Evolutionary conservation across 495 filamentous ascomycete genomes (phyloP), one percentile per base, ranked within the genome.

Genomic region (Astrothelium subdiscretum): DNA sequence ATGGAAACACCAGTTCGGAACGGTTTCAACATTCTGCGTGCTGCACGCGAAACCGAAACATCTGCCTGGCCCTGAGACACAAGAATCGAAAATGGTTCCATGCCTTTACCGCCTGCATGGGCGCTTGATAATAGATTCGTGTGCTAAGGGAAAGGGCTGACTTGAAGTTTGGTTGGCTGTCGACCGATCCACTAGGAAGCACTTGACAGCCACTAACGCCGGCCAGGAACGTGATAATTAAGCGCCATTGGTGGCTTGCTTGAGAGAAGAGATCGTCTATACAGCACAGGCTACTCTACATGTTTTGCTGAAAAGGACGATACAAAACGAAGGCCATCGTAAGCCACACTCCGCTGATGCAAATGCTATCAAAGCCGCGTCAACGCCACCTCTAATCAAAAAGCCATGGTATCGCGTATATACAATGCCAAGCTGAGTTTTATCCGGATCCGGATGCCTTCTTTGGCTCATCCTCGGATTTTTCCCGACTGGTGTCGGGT

Each of bases 361-460:
- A 54, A 29, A 54, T 54, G 48, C 48, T 54, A 24, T 27, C 15
- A 8, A 54, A 29, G 22, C 24, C 15, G 24, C n/a, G 26, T 26
- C 24, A 54, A 54, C 48, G 48, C 48, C 48, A 12, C 22, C 8
- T 12, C 5, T 2, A 20, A 54, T 11, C 6, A 29, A 20, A 11
- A 10, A 3, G 3, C 48, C 48, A 29, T 54, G 48, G 48, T 54
- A 54, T 54, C 48, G 24, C 48, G 6, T 54, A 48, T 54, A 27
- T 12, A n/a, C 5, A 12, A 29, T 11, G 8, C 24, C 24, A 54
- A 54, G 20, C 3, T 27, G 3, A 10, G 12, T 54, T 26, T 44
- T 60, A 83, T 35, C 73, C 76, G 26, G 81, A 83, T 51, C 78
- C 80, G 31, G 83, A 85, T 31, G 79, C 75, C 64, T 83, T 85